phyloP scores from a whole-genome alignment of 2,329 filamentous ascomycete species.

The Thyridium curvatum region DNA sequence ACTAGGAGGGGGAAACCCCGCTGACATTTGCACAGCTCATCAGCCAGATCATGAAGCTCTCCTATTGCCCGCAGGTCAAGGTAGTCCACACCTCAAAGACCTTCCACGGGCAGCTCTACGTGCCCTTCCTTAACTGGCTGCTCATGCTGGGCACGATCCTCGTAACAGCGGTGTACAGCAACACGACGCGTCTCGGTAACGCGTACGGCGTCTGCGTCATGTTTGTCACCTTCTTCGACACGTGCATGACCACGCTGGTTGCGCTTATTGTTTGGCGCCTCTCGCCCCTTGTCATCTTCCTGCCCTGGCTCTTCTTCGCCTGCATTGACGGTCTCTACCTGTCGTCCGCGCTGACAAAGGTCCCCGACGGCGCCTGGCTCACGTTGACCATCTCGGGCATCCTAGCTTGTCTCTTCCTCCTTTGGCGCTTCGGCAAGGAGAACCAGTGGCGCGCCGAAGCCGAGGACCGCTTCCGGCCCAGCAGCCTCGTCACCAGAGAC shows the following conservation, averaged over 20 bases:
- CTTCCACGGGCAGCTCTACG: constrained; percentile 69
- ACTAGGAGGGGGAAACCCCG: neutral
- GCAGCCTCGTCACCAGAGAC: constrained; percentile 20
- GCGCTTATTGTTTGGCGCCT: constrained; percentile 66
- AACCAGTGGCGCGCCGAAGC: constrained; percentile 66
- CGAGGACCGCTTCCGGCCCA: constrained; percentile 48
- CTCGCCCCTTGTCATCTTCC: constrained; percentile 49
- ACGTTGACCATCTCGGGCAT: constrained; percentile 58
- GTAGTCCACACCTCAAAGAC: constrained; percentile 61
- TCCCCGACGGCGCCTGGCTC: constrained; percentile 71
- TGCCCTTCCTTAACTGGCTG: constrained; percentile 69
- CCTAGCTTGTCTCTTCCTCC: constrained; percentile 56
- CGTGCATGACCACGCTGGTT: constrained; percentile 63
- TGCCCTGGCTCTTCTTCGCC: constrained; percentile 56
- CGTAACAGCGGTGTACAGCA: constrained; percentile 65
- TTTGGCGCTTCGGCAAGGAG: constrained; percentile 76
- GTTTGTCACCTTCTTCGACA: constrained; percentile 70
- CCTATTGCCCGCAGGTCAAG: constrained; percentile 69
- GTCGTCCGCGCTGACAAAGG: constrained; percentile 61
- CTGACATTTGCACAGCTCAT: constrained; percentile 25
- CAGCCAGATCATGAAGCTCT: constrained; percentile 62
- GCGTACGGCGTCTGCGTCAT: constrained; percentile 74
- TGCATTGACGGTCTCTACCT: constrained; percentile 62
- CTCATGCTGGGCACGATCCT: constrained; percentile 67
- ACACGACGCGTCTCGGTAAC: constrained; percentile 61